Conservation (phyloP, 805 yeast species). For the Candida ponderosae region DNA sequence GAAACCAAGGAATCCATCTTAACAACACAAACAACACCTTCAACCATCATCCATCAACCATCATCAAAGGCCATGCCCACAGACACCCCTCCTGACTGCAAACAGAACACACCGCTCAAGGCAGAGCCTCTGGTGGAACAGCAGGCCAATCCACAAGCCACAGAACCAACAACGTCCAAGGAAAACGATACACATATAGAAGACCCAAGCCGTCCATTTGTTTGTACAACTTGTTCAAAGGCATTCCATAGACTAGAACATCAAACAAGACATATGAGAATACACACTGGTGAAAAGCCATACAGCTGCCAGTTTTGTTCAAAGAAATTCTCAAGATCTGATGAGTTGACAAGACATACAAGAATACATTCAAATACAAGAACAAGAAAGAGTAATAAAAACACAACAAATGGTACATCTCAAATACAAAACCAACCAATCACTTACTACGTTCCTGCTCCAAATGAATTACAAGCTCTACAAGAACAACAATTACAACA, state of each 20-base stretch:
- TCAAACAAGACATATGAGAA: constrained; percentile 84
- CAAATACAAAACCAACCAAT: constrained; percentile 14
- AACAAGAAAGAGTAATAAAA: constrained; percentile 32
- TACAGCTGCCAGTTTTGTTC: constrained; percentile 76
- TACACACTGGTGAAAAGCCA: constrained; percentile 92
- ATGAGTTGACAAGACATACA: constrained; percentile 81
- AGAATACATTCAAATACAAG: constrained; percentile 66
- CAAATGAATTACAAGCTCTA: constrained; percentile 2
- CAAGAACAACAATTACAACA: constrained; percentile 9
- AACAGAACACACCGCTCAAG: too few species aligned
- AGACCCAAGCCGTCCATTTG: constrained; percentile 53
- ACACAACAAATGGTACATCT: constrained; percentile 5
- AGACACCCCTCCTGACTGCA: too few species aligned
- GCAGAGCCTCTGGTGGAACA: too few species aligned
- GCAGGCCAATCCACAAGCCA: too few species aligned
- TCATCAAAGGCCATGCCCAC: too few species aligned
- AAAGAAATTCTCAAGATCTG: constrained; percentile 72
- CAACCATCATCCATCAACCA: too few species aligned
- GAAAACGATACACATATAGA: too few species aligned
- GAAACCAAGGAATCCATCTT: too few species aligned
- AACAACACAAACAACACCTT: too few species aligned
- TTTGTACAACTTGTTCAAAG: constrained; percentile 77
- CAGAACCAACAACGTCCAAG: too few species aligned
- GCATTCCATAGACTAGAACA: constrained; percentile 87
- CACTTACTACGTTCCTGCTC: constrained; percentile 18